These are phyloP conservation scores for Sugiyamaella americana DNA, from an alignment of 805 yeast species.

Conservation along the genomic window DNA sequence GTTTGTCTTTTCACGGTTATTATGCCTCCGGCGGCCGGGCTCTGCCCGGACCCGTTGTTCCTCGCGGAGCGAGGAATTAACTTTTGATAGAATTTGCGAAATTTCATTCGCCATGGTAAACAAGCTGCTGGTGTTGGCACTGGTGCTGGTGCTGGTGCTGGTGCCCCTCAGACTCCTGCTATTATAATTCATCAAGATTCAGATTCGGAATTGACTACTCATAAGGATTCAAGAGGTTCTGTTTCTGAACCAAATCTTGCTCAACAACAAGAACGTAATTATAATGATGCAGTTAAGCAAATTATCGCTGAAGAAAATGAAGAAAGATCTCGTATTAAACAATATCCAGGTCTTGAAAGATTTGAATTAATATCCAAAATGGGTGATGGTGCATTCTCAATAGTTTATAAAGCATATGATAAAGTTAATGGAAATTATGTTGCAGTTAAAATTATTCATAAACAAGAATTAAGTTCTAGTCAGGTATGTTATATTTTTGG, in stretches of 20 bases:
- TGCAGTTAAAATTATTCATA: conserved; percentile 73
- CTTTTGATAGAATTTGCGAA: conserved; percentile 50
- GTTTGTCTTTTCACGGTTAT: background rate
- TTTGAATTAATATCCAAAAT: conserved; percentile 36
- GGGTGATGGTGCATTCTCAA: conserved; percentile 80
- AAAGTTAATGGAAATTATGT: conserved; percentile 39
- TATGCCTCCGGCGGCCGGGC: background rate
- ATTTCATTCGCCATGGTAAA: conserved; percentile 59
- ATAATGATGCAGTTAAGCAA: conserved; percentile 33
- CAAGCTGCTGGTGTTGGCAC: conserved; percentile 32
- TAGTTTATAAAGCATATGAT: conserved; percentile 69
- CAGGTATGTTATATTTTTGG: conserved; percentile 33
- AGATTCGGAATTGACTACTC: background rate
- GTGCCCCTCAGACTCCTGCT: too few species aligned
- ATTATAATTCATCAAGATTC: too few species aligned
- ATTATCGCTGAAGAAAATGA: conserved; percentile 37
- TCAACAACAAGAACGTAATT: conserved; percentile 23
- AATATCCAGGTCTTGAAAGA: conserved; percentile 36
- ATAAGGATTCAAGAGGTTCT: background rate
- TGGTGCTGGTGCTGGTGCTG: background rate
- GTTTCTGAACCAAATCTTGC: conserved; percentile 3
- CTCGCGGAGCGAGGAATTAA: conserved; percentile 1
- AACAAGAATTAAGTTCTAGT: conserved; percentile 40
- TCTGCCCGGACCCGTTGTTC: background rate
- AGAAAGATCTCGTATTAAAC: conserved; percentile 29